phyloP scores from a whole-genome alignment of 2,329 filamentous ascomycete species.

The Claviceps citrina region DNA sequence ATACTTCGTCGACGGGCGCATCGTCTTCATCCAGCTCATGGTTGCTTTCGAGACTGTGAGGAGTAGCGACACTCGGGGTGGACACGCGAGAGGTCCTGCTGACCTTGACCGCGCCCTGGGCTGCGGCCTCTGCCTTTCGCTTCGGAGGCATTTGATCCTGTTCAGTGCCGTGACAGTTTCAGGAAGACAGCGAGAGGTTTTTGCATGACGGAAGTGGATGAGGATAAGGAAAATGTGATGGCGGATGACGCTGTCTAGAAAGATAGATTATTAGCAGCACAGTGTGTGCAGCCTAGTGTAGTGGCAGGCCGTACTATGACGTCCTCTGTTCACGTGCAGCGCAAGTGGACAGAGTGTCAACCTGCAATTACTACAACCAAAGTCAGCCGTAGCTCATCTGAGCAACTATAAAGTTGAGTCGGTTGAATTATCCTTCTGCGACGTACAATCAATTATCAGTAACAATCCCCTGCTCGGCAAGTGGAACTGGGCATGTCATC shows the following conservation, averaged over 20 bases:
- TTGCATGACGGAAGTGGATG: not conserved
- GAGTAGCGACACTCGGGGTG: conserved; percentile 45
- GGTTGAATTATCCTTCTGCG: too few relatives aligned
- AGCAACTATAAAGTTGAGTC: too few relatives aligned
- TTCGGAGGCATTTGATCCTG: conserved; percentile 46
- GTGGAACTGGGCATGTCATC: too few relatives aligned
- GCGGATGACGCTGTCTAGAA: not conserved
- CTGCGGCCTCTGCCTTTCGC: conserved; percentile 44
- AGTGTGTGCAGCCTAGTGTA: not conserved
- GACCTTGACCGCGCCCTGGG: conserved; percentile 35
- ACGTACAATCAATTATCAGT: too few relatives aligned
- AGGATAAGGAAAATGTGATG: not conserved
- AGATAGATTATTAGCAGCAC: not conserved
- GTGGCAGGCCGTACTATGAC: too few relatives aligned
- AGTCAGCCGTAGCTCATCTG: too few relatives aligned
- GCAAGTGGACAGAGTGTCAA: too few relatives aligned
- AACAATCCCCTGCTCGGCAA: conserved; percentile 3
- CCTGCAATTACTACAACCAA: too few relatives aligned
- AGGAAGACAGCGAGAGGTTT: not conserved
- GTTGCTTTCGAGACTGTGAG: conserved; percentile 40
- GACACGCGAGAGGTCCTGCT: conserved; percentile 42
- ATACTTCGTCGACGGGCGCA: conserved; percentile 33
- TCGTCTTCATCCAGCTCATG: conserved; percentile 36
- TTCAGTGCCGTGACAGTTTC: conserved; percentile 9
- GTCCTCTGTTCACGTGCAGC: too few relatives aligned